These are phyloP conservation scores for Colletotrichum euphorbiae DNA, from an alignment of 2,329 filamentous ascomycete species.

Conservation along the genomic window DNA sequence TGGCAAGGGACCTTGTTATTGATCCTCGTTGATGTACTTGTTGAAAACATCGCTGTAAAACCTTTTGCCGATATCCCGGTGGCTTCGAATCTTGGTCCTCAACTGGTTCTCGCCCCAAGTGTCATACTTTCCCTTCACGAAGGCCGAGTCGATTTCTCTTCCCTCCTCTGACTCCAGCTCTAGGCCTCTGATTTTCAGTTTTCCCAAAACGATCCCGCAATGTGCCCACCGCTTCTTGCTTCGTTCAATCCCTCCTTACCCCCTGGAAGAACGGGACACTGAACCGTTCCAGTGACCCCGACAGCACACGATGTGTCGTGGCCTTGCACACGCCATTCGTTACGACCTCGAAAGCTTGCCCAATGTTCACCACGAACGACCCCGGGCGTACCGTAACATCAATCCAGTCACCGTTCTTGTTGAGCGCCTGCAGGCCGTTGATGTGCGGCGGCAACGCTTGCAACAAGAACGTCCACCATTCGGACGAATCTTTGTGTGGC, in stretches of 20 bases:
- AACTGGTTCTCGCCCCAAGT: conserved; percentile 68
- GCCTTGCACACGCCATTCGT: conserved; percentile 66
- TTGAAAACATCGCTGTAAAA: conserved; percentile 63
- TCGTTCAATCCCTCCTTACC: conserved; percentile 58
- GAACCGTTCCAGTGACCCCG: conserved; percentile 50
- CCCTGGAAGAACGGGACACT: conserved; percentile 63
- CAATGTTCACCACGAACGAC: conserved; percentile 69
- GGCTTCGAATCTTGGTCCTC: conserved; percentile 65
- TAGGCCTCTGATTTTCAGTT: conserved; percentile 18
- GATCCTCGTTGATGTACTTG: conserved; percentile 57
- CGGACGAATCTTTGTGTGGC: conserved; percentile 72
- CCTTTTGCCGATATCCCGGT: conserved; percentile 58
- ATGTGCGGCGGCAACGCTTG: conserved; percentile 66
- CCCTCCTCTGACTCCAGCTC: conserved; percentile 51
- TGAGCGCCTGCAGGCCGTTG: conserved; percentile 63
- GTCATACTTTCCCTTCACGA: conserved; percentile 61
- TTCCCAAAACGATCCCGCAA: conserved; percentile 53
- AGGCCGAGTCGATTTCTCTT: conserved; percentile 59
- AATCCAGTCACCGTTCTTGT: conserved; percentile 61
- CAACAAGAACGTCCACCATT: conserved; percentile 73
- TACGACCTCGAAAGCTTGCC: conserved; percentile 68
- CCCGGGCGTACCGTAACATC: conserved; percentile 59
- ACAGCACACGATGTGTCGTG: conserved; percentile 60
- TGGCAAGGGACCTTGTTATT: not conserved
- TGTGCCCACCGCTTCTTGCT: conserved; percentile 53